phyloP scores from a whole-genome alignment of 1,139 yeast species.

The Scheffersomyces stambukii region DNA sequence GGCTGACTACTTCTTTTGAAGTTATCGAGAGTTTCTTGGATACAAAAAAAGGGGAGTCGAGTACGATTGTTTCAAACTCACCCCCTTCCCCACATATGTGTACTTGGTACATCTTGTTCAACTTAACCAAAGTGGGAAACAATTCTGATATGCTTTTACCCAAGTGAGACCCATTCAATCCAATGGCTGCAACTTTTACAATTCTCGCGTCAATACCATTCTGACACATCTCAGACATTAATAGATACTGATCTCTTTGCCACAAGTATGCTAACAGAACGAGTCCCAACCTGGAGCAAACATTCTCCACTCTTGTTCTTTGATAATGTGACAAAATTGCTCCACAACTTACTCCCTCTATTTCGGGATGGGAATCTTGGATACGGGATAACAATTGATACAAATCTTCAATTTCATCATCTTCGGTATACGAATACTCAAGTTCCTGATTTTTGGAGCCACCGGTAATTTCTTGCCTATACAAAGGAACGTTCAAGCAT shows the following conservation, averaged over 20 bases:
- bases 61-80: conserved; percentile 87
- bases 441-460: conserved; percentile 53
- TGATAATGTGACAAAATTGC: conserved; percentile 93
- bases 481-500: conserved; percentile 78
- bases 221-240: conserved; percentile 78
- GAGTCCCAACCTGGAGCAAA: conserved; percentile 69
- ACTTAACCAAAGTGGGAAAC: conserved; percentile 51
- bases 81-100: conserved; percentile 99
- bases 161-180: conserved; percentile 61
- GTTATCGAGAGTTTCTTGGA: conserved; percentile 45
- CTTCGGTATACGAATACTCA: conserved; percentile 60
- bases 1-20: conserved; percentile 39
- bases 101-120: conserved; percentile 69
- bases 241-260: conserved; percentile 78
- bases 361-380: conserved; percentile 56
- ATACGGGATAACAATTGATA: conserved; percentile 47
- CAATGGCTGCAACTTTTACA: conserved; percentile 91
- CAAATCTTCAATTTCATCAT: conserved; percentile 88
- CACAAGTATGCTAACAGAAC: conserved; percentile 75
- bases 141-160: conserved; percentile 64
- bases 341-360: conserved; percentile 88
- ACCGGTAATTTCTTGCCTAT: conserved; percentile 64
- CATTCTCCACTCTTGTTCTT: conserved; percentile 87
- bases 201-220: conserved; percentile 77
- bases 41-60: conserved; percentile 82